Conservation (phyloP, 768 basidiomycete species). For the Rhodotorula babjevae region DNA sequence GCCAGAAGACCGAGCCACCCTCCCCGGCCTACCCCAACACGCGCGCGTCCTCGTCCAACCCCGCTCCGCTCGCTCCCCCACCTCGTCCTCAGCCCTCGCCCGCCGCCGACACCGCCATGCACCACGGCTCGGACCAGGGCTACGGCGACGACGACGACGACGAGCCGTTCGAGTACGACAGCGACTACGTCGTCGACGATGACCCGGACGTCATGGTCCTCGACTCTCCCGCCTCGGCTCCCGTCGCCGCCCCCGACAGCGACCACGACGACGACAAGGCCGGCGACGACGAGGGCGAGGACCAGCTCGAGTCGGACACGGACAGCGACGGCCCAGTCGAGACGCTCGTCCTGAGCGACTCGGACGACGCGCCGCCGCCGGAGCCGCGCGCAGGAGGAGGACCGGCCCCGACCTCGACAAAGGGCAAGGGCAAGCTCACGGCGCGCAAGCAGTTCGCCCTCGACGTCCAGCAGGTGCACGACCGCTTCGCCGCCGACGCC, state of each 20-base stretch:
- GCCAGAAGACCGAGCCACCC: neutral
- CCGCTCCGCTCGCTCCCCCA: neutral
- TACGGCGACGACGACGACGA: constrained; percentile 6
- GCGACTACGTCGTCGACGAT: neutral
- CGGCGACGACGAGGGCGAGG: neutral
- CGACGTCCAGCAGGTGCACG: constrained; percentile 4
- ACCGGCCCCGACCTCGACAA: neutral
- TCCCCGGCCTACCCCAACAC: neutral
- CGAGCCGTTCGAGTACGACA: constrained; percentile 11
- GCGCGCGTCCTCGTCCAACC: neutral
- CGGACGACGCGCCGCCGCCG: constrained; percentile 5
- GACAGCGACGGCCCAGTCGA: neutral
- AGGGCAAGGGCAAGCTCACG: constrained; percentile 32
- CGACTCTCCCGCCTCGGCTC: neutral
- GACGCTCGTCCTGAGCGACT: constrained; percentile 4
- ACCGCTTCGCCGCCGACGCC: neutral
- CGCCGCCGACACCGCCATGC: neutral
- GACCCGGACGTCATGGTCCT: neutral
- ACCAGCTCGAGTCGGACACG: neutral
- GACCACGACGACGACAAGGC: neutral
- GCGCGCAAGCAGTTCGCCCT: constrained; percentile 29
- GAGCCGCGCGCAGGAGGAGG: neutral
- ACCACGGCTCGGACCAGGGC: neutral
- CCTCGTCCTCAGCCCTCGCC: neutral
- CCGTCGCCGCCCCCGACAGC: too few relatives aligned